A percentile compares a stretch with the other conserved stretches of the same genome.
Evolutionary conservation across 495 filamentous ascomycete species (phyloP).

Genomic region (Xylaria bambusicola): DNA sequence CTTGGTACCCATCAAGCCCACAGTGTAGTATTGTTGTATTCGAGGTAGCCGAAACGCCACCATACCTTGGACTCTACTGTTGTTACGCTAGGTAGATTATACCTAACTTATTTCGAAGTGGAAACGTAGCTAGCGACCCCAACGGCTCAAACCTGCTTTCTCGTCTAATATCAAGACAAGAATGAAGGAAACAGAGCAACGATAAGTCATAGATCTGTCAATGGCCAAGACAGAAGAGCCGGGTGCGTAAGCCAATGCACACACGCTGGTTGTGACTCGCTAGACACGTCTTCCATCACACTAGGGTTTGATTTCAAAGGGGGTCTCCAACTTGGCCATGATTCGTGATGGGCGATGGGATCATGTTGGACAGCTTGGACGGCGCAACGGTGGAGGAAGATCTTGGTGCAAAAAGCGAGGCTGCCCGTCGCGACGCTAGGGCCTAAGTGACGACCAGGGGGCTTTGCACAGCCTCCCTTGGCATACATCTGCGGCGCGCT

Average conservation of each 20-base stretch:
- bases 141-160: background rate
- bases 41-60: no score
- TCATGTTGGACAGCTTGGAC: background rate
- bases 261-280: background rate
- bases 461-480: constrained; percentile 17
- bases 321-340: constrained; percentile 7
- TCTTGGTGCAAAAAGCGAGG: constrained; percentile 4
- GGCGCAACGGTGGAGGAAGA: background rate
- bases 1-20: no score
- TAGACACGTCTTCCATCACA: background rate
- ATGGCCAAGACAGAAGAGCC: background rate
- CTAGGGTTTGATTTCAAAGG: background rate
- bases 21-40: background rate
- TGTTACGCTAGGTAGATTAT: no score
- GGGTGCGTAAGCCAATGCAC: background rate
- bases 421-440: background rate
- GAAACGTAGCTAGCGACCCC: background rate
- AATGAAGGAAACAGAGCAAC: background rate
- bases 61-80: no score
- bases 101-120: background rate
- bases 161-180: background rate
- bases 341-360: background rate
- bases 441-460: constrained; percentile 3
- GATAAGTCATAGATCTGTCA: background rate
- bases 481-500: background rate